Percentiles rank a stretch among this genome's conserved stretches.
These are phyloP conservation scores for Diaporthe citriasiana DNA, from an alignment of 2,329 filamentous ascomycete genomes.

Conservation along the genomic window DNA sequence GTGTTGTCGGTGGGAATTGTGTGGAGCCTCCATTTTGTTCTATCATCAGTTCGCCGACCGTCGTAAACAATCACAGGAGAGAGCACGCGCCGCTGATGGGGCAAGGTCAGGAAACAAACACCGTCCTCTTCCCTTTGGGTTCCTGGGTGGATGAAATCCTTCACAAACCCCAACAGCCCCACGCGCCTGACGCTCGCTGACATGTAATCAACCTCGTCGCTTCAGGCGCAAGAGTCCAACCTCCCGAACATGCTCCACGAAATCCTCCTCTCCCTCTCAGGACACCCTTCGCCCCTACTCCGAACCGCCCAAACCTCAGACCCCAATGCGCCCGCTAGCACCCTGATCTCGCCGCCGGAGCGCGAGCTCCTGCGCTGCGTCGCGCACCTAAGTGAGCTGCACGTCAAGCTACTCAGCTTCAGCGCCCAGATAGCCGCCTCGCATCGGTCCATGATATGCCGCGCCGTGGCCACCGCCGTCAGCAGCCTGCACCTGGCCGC, in stretches of 20 bases:
- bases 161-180: neutral
- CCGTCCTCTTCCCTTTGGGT: neutral
- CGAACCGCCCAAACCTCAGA: constrained; percentile 63
- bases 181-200: constrained; percentile 25
- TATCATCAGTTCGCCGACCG: constrained; percentile 40
- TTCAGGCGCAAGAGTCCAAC: constrained; percentile 29
- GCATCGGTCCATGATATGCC: constrained; percentile 86
- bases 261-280: constrained; percentile 95
- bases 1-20: constrained; percentile 43
- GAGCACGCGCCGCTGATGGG: constrained; percentile 32
- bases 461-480: constrained; percentile 86
- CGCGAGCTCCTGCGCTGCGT: constrained; percentile 84
- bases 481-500: constrained; percentile 79
- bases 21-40: constrained; percentile 41
- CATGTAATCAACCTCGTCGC: neutral
- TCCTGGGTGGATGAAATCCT: neutral
- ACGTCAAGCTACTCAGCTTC: constrained; percentile 78
- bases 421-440: constrained; percentile 76
- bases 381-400: constrained; percentile 82
- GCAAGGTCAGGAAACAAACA: constrained; percentile 36
- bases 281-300: constrained; percentile 92
- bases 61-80: constrained; percentile 16
- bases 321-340: constrained; percentile 56
- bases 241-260: constrained; percentile 87
- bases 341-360: constrained; percentile 81